Conservation (phyloP, 495 filamentous ascomycete species). For the Talaromyces liani region DNA sequence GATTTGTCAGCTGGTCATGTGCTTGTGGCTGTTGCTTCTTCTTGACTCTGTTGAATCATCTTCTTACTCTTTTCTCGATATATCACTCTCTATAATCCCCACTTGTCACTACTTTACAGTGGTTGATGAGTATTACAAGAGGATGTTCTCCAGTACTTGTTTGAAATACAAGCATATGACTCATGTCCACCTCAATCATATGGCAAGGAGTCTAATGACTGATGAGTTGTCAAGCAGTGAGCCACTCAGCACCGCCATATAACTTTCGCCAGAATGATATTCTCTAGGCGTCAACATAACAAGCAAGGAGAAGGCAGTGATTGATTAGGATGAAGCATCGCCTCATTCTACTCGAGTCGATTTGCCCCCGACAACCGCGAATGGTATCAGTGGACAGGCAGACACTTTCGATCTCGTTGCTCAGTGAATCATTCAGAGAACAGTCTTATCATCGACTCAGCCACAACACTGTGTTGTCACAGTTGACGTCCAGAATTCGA, state of each 20-base stretch:
- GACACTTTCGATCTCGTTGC: not conserved
- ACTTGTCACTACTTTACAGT: not conserved
- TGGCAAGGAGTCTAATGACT: not conserved
- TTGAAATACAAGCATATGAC: not conserved
- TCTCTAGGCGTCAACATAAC: not conserved
- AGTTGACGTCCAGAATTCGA: not conserved
- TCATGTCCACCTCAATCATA: not conserved
- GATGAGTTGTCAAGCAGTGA: not conserved
- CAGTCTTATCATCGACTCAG: not conserved
- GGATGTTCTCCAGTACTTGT: not conserved
- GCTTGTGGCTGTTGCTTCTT: not conserved
- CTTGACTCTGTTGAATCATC: not conserved
- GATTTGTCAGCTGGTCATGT: conserved; percentile 6
- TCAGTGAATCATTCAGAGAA: not conserved
- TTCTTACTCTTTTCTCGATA: not conserved
- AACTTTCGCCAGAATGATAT: not conserved
- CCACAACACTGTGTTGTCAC: not conserved
- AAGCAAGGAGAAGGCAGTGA: not conserved
- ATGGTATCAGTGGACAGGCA: not conserved
- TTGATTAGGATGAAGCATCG: not conserved
- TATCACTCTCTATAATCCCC: not conserved
- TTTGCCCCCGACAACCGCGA: not conserved
- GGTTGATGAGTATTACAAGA: not conserved
- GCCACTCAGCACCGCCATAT: not conserved
- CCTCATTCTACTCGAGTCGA: not conserved